Conservation (phyloP, 2,329 filamentous ascomycete genomes). For the Fusarium redolens region DNA sequence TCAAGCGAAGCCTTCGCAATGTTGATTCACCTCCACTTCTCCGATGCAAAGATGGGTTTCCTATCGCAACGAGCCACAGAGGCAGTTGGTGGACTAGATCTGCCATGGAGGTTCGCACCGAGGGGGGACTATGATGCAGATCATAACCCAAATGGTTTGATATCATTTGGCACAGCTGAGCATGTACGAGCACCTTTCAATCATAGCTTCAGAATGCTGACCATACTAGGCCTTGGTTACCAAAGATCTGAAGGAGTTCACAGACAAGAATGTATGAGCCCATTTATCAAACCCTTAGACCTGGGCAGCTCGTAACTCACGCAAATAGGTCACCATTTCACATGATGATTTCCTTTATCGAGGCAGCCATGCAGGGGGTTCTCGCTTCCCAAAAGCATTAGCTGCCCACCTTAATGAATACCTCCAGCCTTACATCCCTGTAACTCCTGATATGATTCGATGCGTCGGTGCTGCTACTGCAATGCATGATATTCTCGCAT, state of each 20-base stretch:
- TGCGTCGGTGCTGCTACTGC: conserved; percentile 52
- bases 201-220: background rate
- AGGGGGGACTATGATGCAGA: conserved; percentile 52
- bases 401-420: conserved; percentile 54
- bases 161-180: conserved; percentile 62
- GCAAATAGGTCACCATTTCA: conserved; percentile 41
- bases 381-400: conserved; percentile 48
- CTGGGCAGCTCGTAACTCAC: background rate
- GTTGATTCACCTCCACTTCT: conserved; percentile 27
- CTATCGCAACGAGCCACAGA: conserved; percentile 44
- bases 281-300: background rate
- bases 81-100: conserved; percentile 38
- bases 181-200: conserved; percentile 48
- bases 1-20: conserved; percentile 8
- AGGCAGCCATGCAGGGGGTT: conserved; percentile 51
- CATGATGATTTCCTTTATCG: conserved; percentile 51
- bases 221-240: conserved; percentile 54
- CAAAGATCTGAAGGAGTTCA: conserved; percentile 46
- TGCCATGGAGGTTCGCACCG: conserved; percentile 51
- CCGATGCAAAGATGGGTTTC: conserved; percentile 4
- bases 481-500: conserved; percentile 55
- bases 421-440: conserved; percentile 47
- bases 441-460: conserved; percentile 49
- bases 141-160: conserved; percentile 54
- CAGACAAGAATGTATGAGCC: conserved; percentile 46